Conservation (phyloP, 768 basidiomycete species). For the Thelephora ganbajun region DNA sequence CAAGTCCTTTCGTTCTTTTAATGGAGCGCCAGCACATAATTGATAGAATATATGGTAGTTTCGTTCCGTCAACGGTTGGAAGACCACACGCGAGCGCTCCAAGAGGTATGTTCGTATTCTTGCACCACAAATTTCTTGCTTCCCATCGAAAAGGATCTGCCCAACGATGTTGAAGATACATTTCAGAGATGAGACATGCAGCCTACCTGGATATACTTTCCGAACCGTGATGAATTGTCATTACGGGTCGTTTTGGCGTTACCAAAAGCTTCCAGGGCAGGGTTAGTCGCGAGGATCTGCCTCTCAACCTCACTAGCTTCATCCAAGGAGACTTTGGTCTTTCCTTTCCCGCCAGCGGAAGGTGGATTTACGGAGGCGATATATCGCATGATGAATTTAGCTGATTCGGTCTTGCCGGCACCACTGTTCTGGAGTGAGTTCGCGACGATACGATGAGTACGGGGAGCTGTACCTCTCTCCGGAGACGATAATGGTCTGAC, state of each 20-base stretch:
- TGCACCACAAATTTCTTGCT: constrained; percentile 94
- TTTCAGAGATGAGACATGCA: constrained; percentile 8
- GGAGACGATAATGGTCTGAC: constrained; percentile 97
- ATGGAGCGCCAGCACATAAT: constrained; percentile 89
- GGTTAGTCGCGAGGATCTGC: constrained; percentile 98
- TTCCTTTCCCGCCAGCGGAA: constrained; percentile 41
- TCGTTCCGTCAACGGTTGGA: constrained; percentile 91
- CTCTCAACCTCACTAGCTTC: constrained; percentile 91
- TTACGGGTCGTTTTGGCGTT: constrained; percentile 99
- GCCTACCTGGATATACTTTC: constrained; percentile 94
- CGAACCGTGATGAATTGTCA: constrained; percentile 97
- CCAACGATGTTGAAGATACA: constrained; percentile 3
- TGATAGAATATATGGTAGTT: constrained; percentile 99
- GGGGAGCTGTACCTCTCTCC: constrained; percentile 70
- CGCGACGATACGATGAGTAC: constrained; percentile 1
- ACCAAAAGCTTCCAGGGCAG: constrained; percentile 96
- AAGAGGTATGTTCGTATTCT: constrained; percentile 97
- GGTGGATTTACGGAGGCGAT: constrained; percentile 93
- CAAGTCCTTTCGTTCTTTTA: constrained; percentile 90
- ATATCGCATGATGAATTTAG: constrained; percentile 99
- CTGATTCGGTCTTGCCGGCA: constrained; percentile 97
- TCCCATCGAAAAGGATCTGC: constrained; percentile 92
- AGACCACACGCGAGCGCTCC: constrained; percentile 94
- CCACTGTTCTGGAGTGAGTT: constrained; percentile 42
- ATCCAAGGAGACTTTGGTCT: constrained; percentile 61